Percentiles rank a stretch among this genome's conserved stretches.
phyloP scores from a whole-genome alignment of 306 rosid species.

The Trichosanthes cucumerina region DNA sequence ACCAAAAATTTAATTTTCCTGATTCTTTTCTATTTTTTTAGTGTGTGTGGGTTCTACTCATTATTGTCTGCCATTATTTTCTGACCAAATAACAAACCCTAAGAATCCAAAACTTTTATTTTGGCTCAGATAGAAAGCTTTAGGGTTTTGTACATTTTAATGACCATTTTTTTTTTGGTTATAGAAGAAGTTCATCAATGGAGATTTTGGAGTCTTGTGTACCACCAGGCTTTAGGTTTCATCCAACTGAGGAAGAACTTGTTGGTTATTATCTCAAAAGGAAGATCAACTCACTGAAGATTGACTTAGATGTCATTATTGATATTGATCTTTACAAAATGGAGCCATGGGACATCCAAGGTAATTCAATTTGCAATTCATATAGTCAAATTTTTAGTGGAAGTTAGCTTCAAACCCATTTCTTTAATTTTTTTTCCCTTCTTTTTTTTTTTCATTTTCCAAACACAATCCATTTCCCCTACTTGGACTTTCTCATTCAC shows the following conservation, averaged over 20 bases:
- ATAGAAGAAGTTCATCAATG: constrained; percentile 21
- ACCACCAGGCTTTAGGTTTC: constrained; percentile 94
- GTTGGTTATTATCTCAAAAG: constrained; percentile 85
- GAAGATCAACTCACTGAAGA: constrained; percentile 63
- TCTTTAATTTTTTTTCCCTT: too few relatives aligned
- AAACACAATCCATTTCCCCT: not conserved
- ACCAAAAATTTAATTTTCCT: constrained; percentile 11
- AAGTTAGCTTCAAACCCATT: constrained; percentile 1
- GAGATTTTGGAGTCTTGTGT: constrained; percentile 71
- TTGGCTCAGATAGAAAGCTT: not conserved
- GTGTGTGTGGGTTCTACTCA: constrained; percentile 27
- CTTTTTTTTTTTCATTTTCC: not conserved
- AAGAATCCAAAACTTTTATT: too few relatives aligned
- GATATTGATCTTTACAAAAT: constrained; percentile 85
- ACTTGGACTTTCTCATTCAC: constrained; percentile 9
- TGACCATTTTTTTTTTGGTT: not conserved
- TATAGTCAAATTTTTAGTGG: not conserved
- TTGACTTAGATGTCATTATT: constrained; percentile 74
- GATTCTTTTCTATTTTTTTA: constrained; percentile 10
- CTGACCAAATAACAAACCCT: not conserved
- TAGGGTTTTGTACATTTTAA: not conserved
- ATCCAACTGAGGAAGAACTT: constrained; percentile 95
- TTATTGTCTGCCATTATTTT: constrained; percentile 40
- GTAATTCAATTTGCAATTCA: constrained; percentile 16
- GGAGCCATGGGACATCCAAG: constrained; percentile 98